phyloP scores from a whole-genome alignment of 2,329 filamentous ascomycete genomes.

The Samsoniella hepiali region DNA sequence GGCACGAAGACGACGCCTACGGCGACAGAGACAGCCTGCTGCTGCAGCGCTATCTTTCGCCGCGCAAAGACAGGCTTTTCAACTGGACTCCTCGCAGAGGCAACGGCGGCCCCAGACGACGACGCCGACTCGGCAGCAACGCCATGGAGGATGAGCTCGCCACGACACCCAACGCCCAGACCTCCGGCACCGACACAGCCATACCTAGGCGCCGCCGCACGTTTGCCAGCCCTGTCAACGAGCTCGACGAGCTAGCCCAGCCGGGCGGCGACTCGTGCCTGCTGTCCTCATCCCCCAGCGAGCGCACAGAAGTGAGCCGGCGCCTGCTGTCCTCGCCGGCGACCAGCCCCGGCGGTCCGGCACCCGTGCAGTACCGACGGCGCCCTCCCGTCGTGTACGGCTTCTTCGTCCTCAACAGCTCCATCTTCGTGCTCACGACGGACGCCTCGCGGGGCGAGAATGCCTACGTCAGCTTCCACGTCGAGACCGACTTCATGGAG shows the following conservation, averaged over 20 bases:
- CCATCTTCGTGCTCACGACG: conserved; percentile 38
- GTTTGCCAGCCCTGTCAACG: conserved; percentile 6
- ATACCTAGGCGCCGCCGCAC: conserved; percentile 20
- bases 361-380: conserved; percentile 26
- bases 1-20: not conserved
- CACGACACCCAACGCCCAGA: conserved; percentile 9
- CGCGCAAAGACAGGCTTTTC: not conserved
- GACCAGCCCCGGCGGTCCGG: not conserved
- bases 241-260: conserved; percentile 18
- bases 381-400: conserved; percentile 42
- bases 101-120: not conserved
- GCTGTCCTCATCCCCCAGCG: not conserved
- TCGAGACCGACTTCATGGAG: conserved; percentile 40
- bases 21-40: conserved; percentile 4
- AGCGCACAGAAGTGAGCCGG: not conserved
- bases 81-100: too few species aligned
- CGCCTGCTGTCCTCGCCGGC: conserved; percentile 17
- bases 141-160: conserved; percentile 21
- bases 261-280: not conserved
- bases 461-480: conserved; percentile 41
- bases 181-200: conserved; percentile 18
- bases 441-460: conserved; percentile 36
- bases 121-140: not conserved
- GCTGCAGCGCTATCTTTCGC: conserved; percentile 16
- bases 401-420: conserved; percentile 40